phyloP scores from a whole-genome alignment of 441 rosid genomes.

The Capsella rubella region DNA sequence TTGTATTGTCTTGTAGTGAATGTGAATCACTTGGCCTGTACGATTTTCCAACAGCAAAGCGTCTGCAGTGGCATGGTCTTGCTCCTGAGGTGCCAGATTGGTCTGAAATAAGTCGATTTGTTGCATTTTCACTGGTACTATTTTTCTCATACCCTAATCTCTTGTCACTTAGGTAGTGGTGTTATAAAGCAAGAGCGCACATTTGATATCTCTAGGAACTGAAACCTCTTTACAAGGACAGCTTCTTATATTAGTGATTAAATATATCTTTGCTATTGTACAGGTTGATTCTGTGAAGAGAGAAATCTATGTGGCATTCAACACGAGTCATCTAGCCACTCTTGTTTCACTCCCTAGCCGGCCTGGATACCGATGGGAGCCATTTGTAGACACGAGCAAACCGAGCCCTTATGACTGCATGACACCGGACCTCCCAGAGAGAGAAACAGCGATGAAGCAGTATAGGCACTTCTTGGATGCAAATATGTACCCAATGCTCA shows the following conservation, averaged over 20 bases:
- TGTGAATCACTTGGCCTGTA: conserved; percentile 84
- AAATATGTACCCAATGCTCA: conserved; percentile 88
- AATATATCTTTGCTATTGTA: conserved; percentile 7
- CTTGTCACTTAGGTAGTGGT: neutral
- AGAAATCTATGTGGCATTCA: conserved; percentile 87
- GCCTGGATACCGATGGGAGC: conserved; percentile 85
- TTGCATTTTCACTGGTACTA: conserved; percentile 87
- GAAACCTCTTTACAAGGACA: neutral
- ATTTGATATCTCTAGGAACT: neutral
- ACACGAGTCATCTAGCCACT: conserved; percentile 74
- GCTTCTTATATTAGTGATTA: neutral
- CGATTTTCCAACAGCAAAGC: conserved; percentile 87
- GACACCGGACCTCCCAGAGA: conserved; percentile 59
- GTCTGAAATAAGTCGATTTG: conserved; percentile 89
- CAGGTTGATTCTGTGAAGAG: conserved; percentile 80
- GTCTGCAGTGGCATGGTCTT: conserved; percentile 96
- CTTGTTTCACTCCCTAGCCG: conserved; percentile 76
- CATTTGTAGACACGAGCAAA: conserved; percentile 90
- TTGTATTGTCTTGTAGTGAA: conserved; percentile 61
- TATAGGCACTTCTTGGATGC: conserved; percentile 80
- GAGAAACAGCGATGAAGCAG: conserved; percentile 67
- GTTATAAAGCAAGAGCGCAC: neutral
- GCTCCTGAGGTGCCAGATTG: conserved; percentile 82
- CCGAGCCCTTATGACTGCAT: conserved; percentile 82
- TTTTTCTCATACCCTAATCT: conserved; percentile 2